A percentile compares a stretch with the other conserved stretches of the same genome.
phyloP scores from a whole-genome alignment of 129 eudicot genomes.

The Tanacetum coccineum region DNA sequence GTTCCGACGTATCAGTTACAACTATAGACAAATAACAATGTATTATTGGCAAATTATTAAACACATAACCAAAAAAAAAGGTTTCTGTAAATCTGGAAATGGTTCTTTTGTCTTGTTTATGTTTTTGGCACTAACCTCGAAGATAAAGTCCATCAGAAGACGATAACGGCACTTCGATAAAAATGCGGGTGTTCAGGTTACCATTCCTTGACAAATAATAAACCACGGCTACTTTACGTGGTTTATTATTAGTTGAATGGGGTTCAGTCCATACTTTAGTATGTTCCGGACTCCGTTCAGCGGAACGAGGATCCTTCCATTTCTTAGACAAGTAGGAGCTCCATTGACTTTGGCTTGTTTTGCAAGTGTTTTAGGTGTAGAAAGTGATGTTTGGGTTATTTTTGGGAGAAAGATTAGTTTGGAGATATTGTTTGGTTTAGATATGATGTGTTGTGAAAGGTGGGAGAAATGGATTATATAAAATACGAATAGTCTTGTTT shows the following conservation, averaged over 20 bases:
- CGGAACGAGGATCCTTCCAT: constrained; percentile 38
- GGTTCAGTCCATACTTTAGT: constrained; percentile 69
- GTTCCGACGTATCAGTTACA: constrained; percentile 31
- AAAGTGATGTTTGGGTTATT: neutral
- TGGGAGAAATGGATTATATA: constrained; percentile 28
- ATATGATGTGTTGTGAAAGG: constrained; percentile 28
- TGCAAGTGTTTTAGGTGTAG: constrained; percentile 3
- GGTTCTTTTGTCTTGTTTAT: neutral
- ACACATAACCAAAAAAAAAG: neutral
- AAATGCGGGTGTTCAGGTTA: constrained; percentile 43
- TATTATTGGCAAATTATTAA: neutral
- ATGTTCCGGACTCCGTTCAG: constrained; percentile 56
- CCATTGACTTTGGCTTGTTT: constrained; percentile 8
- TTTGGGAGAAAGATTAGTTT: constrained; percentile 17
- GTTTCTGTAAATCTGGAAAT: no score
- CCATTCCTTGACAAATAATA: constrained; percentile 38
- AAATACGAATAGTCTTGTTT: no score
- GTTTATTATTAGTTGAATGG: constrained; percentile 15
- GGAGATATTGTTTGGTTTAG: neutral
- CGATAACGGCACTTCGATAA: constrained; percentile 34
- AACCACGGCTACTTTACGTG: constrained; percentile 36
- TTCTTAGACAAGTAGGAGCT: constrained; percentile 36
- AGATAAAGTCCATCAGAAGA: constrained; percentile 40
- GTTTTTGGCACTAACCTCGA: constrained; percentile 17
- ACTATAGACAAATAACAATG: constrained; percentile 17